Conservation (phyloP, 371 early-diverging fungal genomes). For the Mucor lusitanicus region DNA sequence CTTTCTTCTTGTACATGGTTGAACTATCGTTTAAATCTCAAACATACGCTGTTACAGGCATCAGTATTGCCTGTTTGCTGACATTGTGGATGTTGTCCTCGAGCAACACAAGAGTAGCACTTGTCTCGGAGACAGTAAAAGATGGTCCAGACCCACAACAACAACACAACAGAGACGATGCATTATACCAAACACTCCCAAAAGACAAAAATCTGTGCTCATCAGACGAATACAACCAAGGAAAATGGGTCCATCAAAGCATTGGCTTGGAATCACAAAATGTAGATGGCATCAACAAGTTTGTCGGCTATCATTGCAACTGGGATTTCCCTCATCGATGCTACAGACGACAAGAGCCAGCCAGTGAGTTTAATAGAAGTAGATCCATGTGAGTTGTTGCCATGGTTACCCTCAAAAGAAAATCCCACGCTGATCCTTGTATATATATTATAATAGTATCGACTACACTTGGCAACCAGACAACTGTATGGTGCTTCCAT, state of each 20-base stretch:
- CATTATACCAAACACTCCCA: slow-evolving; percentile 1
- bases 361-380: slow-evolving; percentile 30
- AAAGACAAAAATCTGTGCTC: slow-evolving; percentile 19
- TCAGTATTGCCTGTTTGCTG: slow-evolving; percentile 4
- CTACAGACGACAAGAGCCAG: slow-evolving; percentile 25
- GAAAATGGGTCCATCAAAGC: slow-evolving; percentile 31
- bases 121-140: neutral
- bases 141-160: neutral
- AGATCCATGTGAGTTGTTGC: slow-evolving; percentile 31
- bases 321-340: slow-evolving; percentile 37
- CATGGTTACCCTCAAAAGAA: neutral
- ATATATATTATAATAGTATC: slow-evolving; percentile 17
- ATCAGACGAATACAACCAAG: slow-evolving; percentile 27
- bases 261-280: slow-evolving; percentile 17
- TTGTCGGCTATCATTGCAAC: slow-evolving; percentile 35
- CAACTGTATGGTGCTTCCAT: slow-evolving; percentile 24
- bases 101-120: neutral
- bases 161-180: neutral
- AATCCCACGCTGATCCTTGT: neutral
- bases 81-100: slow-evolving; percentile 1
- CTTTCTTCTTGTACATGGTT: neutral
- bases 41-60: neutral
- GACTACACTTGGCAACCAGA: slow-evolving; percentile 40
- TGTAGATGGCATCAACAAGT: slow-evolving; percentile 24
- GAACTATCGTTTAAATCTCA: neutral